These are phyloP conservation scores for Pestalotiopsis sp. DNA, from an alignment of 2,329 filamentous ascomycete genomes.

Conservation along the genomic window DNA sequence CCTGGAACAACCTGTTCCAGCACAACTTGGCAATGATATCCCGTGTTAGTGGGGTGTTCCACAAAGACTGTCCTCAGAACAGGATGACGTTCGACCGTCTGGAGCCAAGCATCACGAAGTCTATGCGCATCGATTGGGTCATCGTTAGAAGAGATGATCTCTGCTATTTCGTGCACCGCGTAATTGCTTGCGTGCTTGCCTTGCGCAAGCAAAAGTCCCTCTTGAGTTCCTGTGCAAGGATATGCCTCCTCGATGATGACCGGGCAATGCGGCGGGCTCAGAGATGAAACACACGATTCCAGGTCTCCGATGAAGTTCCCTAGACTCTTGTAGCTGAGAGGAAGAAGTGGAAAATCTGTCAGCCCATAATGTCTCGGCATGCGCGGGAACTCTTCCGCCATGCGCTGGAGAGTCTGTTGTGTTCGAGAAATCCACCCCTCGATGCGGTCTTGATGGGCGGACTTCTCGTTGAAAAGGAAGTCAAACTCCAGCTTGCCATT, in stretches of 20 bases:
- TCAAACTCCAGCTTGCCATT: slow-evolving; percentile 7
- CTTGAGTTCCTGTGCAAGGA: slow-evolving; percentile 10
- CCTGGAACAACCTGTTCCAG: not conserved
- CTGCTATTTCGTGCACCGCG: slow-evolving; percentile 9
- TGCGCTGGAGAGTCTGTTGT: not conserved
- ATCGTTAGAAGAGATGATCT: not conserved
- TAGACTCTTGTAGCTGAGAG: slow-evolving; percentile 5
- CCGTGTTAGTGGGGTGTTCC: slow-evolving; percentile 9
- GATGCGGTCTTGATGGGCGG: slow-evolving; percentile 9
- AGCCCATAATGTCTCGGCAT: slow-evolving; percentile 6
- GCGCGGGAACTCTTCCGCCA: slow-evolving; percentile 1
- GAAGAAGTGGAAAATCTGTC: slow-evolving; percentile 9
- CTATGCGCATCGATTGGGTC: not conserved
- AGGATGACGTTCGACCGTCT: slow-evolving; percentile 7
- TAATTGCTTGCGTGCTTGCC: slow-evolving; percentile 12
- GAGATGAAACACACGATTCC: not conserved
- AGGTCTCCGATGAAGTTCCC: not conserved
- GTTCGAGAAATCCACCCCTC: slow-evolving; percentile 9
- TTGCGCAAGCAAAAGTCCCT: slow-evolving; percentile 11
- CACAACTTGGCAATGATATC: slow-evolving; percentile 10
- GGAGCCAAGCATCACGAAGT: slow-evolving; percentile 7
- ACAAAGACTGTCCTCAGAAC: slow-evolving; percentile 9
- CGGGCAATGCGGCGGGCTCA: not conserved
- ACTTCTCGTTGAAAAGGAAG: slow-evolving; percentile 7
- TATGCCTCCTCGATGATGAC: slow-evolving; percentile 11